phyloP scores from a whole-genome alignment of 73 alveolate genomes.

The Stentor coeruleus region DNA sequence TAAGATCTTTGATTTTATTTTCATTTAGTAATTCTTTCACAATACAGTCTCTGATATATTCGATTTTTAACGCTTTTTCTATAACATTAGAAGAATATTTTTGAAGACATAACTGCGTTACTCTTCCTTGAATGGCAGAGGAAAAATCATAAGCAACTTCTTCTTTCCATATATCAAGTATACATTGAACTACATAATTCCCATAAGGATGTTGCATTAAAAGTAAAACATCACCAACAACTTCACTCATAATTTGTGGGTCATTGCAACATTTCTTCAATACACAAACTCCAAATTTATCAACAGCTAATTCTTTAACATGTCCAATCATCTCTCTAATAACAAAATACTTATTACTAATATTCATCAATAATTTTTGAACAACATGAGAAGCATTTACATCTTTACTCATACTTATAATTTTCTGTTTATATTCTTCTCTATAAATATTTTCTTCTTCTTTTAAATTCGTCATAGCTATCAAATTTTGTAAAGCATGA shows the following conservation, averaged over 20 bases:
- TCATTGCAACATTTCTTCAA: constrained; percentile 60
- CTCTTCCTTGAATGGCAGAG: constrained; percentile 35
- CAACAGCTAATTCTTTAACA: constrained; percentile 68
- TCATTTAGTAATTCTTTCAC: not conserved
- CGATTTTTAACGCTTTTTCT: constrained; percentile 26
- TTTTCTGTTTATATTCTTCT: constrained; percentile 57
- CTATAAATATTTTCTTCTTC: constrained; percentile 82
- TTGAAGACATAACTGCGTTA: constrained; percentile 41
- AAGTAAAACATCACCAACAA: constrained; percentile 58
- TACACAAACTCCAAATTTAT: constrained; percentile 79
- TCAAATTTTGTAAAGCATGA: constrained; percentile 81
- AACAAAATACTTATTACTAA: constrained; percentile 66
- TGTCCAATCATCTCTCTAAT: constrained; percentile 64
- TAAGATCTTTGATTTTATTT: not conserved
- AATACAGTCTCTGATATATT: not conserved
- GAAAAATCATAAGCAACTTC: constrained; percentile 34
- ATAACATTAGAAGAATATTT: constrained; percentile 61
- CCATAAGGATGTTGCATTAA: constrained; percentile 83
- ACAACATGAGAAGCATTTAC: constrained; percentile 91
- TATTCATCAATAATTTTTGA: constrained; percentile 72
- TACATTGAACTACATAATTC: constrained; percentile 79
- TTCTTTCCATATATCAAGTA: constrained; percentile 65
- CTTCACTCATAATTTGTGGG: constrained; percentile 43
- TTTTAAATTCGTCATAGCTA: constrained; percentile 65
- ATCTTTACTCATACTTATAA: constrained; percentile 59